Base-by-base conservation (phyloP, 2,329 filamentous ascomycete genomes). In the Aspergillus sp. region DNA sequence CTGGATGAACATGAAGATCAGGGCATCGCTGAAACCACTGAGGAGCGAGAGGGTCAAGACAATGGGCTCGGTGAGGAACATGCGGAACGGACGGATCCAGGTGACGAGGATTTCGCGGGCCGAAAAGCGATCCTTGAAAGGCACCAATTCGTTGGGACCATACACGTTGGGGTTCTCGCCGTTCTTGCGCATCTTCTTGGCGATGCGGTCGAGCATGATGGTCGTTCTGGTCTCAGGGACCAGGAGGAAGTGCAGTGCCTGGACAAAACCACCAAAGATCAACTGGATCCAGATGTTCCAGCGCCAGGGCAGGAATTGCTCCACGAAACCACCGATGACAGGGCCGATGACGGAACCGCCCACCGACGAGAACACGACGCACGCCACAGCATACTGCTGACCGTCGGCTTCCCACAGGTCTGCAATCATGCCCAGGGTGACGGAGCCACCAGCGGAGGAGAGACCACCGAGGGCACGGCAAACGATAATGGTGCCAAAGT, bases 261-360 rank as follows among this genome's bases (percentile, higher is more conserved):
- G 86, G 3, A 88, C 79, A 32, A 79, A 74, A 6, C 69, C 83
- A 12, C 87, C 86, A 45, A 91, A 81, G 55, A 90, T 88, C 52
- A 91, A 77, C 65, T 90, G 86, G 49, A 91, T 85, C 87, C 88
- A 93, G 62, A 91, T 89, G 46, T 76, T 80, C 84, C 84, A 89
- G 53, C 78, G 76, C 86, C 86, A 93, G 28, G 69, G 61, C 0
- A 86, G 72, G 54, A 80, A 81, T 30, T 78, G 65, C 62, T 89
- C 79, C 12, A 83, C 79, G 58, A 89, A 89, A 1, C 85, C 86
- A 54, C 86, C 86, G n/a, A 88, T 75, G 39, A 90, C 83, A 7
- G 86, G 86, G 0, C 86, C 86, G 1, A 90, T 73, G 6, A 88
- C 80, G 0, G 85, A 88, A 8, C 86, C 86, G 27, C 81, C 85